These are phyloP conservation scores for Lepiota brunneoincarnata DNA, from an alignment of 768 basidiomycete species.

Conservation along the genomic window DNA sequence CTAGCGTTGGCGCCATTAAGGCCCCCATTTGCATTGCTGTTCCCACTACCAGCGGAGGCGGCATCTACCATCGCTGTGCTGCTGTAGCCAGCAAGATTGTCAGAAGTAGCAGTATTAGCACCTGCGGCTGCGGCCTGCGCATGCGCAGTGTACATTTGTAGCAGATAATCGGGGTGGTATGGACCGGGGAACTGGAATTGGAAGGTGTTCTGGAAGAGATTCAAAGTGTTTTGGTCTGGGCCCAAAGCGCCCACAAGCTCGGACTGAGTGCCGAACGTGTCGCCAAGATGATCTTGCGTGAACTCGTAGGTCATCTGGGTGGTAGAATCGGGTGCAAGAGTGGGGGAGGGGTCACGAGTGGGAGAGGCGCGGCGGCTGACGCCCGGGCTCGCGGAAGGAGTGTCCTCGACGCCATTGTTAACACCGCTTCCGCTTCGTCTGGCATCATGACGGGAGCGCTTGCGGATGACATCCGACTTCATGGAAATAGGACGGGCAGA, in stretches of 20 bases:
- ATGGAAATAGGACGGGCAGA: constrained; percentile 85
- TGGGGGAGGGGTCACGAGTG: constrained; percentile 57
- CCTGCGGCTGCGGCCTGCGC: constrained; percentile 24
- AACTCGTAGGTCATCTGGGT: constrained; percentile 55
- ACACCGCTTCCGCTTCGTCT: constrained; percentile 40
- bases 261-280: constrained; percentile 42
- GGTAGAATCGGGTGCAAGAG: constrained; percentile 68
- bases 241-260: constrained; percentile 50
- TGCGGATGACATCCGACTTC: constrained; percentile 89
- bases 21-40: not conserved
- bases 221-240: constrained; percentile 24
- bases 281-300: constrained; percentile 34
- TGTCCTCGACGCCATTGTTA: constrained; percentile 49
- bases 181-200: constrained; percentile 61
- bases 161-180: constrained; percentile 70
- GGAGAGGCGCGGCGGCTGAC: constrained; percentile 75
- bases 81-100: not conserved
- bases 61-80: constrained; percentile 1
- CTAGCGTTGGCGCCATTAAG: not conserved
- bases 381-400: constrained; percentile 73
- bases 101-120: not conserved
- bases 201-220: constrained; percentile 30
- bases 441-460: constrained; percentile 80
- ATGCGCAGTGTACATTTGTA: constrained; percentile 47
- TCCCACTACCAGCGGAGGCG: not conserved